A percentile compares a stretch with the other conserved stretches of the same genome.
Evolutionary conservation across 2,329 filamentous ascomycete genomes (phyloP).

Genomic region (Colletotrichum trifolii): DNA sequence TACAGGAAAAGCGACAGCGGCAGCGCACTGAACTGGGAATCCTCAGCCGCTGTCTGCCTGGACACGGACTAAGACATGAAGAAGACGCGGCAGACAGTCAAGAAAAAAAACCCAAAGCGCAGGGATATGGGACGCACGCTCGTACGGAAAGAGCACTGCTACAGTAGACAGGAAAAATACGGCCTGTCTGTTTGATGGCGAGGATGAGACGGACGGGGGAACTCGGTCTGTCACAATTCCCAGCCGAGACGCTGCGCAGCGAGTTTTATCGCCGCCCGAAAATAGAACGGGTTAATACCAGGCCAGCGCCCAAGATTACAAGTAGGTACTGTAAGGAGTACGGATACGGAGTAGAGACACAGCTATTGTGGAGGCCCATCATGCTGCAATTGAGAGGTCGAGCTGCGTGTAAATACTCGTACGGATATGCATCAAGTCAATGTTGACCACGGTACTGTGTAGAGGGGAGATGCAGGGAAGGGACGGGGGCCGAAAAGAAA

Average conservation of each 20-base stretch:
- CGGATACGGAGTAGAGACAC: not conserved
- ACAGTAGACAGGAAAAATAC: too few relatives aligned
- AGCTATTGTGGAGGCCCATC: conserved; percentile 25
- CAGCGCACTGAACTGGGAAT: conserved; percentile 21
- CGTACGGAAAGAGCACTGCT: too few relatives aligned
- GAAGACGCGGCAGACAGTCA: too few relatives aligned
- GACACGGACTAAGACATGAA: not conserved
- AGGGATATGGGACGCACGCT: conserved; percentile 28
- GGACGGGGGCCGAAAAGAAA: conserved; percentile 13
- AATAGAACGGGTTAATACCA: conserved; percentile 30
- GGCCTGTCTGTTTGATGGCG: conserved; percentile 29
- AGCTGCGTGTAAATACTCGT: too few relatives aligned
- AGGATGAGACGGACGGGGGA: conserved; percentile 32
- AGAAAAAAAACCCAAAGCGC: too few relatives aligned
- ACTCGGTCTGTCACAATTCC: conserved; percentile 20
- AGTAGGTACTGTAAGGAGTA: too few relatives aligned
- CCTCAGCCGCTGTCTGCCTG: not conserved
- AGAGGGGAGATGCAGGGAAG: conserved; percentile 33
- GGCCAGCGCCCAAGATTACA: conserved; percentile 2
- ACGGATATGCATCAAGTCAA: too few relatives aligned
- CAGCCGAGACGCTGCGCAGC: conserved; percentile 25
- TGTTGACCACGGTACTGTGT: too few relatives aligned
- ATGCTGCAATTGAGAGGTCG: not conserved
- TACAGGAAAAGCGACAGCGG: conserved; percentile 15
- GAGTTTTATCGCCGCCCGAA: conserved; percentile 35